Conservation (phyloP, 1,284 basidiomycete genomes). For the Gymnopus androsaceus region DNA sequence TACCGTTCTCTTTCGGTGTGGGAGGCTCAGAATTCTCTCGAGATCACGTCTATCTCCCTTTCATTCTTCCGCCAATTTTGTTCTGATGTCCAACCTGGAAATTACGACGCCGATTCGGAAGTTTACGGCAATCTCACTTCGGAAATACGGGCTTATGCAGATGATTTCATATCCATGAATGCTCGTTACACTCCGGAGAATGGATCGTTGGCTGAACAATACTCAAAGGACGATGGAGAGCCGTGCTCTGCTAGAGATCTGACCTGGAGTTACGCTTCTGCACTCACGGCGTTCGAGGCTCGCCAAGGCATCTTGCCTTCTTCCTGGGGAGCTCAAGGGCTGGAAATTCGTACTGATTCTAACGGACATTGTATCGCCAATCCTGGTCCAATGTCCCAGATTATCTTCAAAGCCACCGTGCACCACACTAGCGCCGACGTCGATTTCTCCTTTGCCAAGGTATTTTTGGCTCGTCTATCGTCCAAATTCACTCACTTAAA, state of each 20-base stretch:
- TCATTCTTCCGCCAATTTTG: constrained; percentile 63
- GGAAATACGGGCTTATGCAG: constrained; percentile 53
- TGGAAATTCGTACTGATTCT: constrained; percentile 52
- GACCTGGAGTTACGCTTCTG: constrained; percentile 68
- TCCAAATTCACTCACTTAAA: background rate
- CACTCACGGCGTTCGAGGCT: constrained; percentile 53
- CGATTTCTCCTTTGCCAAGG: constrained; percentile 83
- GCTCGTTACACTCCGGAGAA: constrained; percentile 56
- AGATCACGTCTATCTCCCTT: constrained; percentile 57
- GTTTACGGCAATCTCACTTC: constrained; percentile 47
- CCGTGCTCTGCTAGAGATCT: constrained; percentile 58
- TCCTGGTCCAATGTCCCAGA: constrained; percentile 44
- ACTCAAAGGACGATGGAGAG: constrained; percentile 40
- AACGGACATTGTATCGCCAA: constrained; percentile 24
- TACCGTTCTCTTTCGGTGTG: constrained; percentile 66
- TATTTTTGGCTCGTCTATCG: constrained; percentile 36
- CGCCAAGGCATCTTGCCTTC: constrained; percentile 43
- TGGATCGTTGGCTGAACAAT: constrained; percentile 62
- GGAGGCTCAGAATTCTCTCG: constrained; percentile 49
- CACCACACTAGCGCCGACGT: constrained; percentile 56
- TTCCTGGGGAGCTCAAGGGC: constrained; percentile 68
- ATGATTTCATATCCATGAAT: constrained; percentile 55
- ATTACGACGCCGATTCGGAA: constrained; percentile 44
- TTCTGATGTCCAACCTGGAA: constrained; percentile 44
- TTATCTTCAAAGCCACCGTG: constrained; percentile 68